A percentile compares a stretch with the other conserved stretches of the same genome.
Conservation (phyloP, 1,284 basidiomycete species). For the Apiotrichum akiyoshidainum region DNA sequence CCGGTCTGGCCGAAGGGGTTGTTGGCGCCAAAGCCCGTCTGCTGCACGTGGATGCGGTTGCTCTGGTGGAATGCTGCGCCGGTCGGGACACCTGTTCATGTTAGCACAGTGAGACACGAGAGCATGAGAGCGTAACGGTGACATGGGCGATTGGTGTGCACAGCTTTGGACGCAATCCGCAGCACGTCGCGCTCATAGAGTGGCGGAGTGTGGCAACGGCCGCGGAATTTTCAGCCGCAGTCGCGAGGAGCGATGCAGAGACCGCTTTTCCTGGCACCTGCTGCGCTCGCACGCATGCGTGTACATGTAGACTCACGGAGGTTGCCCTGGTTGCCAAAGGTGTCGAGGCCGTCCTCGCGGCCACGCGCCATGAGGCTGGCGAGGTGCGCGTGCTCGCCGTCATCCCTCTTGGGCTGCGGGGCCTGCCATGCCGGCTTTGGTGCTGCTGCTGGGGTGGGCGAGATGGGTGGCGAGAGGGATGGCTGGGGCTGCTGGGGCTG, state of each 20-base stretch:
- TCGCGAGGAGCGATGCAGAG: no score
- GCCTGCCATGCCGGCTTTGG: constrained; percentile 39
- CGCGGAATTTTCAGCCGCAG: background rate
- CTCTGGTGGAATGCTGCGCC: constrained; percentile 54
- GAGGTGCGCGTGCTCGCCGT: constrained; percentile 71
- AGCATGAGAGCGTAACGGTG: background rate
- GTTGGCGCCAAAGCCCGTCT: constrained; percentile 57
- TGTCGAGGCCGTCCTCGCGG: constrained; percentile 81
- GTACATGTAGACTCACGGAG: constrained; percentile 57
- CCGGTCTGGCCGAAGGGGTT: constrained; percentile 65
- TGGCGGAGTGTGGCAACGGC: background rate
- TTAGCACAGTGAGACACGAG: constrained; percentile 7
- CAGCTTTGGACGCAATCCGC: background rate
- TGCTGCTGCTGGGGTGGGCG: constrained; percentile 26
- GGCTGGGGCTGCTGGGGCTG: constrained; percentile 19
- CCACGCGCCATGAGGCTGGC: constrained; percentile 74
- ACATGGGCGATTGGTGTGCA: background rate
- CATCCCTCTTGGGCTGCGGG: constrained; percentile 47
- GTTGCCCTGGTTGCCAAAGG: constrained; percentile 82
- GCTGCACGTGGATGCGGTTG: constrained; percentile 60
- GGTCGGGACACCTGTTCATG: constrained; percentile 61
- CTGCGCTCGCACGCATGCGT: no score
- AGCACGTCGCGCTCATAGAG: background rate
- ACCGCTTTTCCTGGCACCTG: background rate
- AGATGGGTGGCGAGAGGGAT: constrained; percentile 25